Evolutionary conservation across 2,329 filamentous ascomycete genomes (phyloP), one percentile per base, ranked within the genome.

Genomic region (Fusarium floridanum): DNA sequence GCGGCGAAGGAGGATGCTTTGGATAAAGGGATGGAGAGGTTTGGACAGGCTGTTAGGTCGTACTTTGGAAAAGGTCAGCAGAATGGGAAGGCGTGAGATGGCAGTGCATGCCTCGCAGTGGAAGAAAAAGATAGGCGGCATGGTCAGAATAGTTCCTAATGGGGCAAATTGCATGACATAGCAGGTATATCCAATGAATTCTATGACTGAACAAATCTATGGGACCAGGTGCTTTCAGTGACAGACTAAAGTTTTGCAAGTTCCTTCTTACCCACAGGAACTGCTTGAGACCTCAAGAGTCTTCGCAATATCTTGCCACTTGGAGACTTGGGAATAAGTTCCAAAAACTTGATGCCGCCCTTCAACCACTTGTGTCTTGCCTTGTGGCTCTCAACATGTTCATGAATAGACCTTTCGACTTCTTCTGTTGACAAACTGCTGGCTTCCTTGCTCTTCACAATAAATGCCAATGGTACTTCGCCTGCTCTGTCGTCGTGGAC

Each of bases 271-370:
- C 14, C 41, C 5, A 9, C 17, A 2, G 37, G 12, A 24, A 48
- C 27, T 17, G 91, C 92, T 29, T 62, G 50, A n/a, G 71, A 57
- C 55, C 68, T 73, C 63, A 73, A 29, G 2, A 73, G 16, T 1
- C 71, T 57, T 9, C 71, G 61, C 5, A 73, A 4, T 57, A 95
- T 93, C 88, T 95, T 95, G 17, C 93, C 93, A 77, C 90, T 92
- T 0, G 92, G 88, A 79, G 90, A 93, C 86, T 94, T 94, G 6
- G 93, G 93, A 29, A 95, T 89, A 41, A 85, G 86, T 57, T 92
- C 89, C 12, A 92, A 83, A 70, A 93, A 92, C 78, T 90, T 88
- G 4, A 93, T 83, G 0, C 85, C 88, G 66, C 89, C 91, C 77
- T 88, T 89, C 70, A 94, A 84, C 86, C 89, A 91, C 84, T 94